A percentile compares a stretch with the other conserved stretches of the same genome.
Conservation (phyloP, 305 asterid genomes). For the Ajuga reptans region DNA sequence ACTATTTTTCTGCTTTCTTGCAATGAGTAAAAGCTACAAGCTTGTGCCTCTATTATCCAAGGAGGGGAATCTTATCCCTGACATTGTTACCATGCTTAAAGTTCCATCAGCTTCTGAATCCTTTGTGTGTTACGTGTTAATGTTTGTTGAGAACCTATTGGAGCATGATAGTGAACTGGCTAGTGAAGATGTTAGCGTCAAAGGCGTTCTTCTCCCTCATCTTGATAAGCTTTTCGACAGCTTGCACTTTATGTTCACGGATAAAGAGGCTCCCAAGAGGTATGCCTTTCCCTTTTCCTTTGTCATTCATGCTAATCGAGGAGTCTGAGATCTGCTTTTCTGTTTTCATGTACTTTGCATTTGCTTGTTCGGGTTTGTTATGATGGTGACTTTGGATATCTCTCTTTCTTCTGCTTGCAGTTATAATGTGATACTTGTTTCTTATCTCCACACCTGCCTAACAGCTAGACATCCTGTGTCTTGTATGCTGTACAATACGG, state of each 20-base stretch:
- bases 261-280: conserved; percentile 50
- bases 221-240: conserved; percentile 58
- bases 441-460: background rate
- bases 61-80: conserved; percentile 73
- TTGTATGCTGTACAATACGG: too few species aligned
- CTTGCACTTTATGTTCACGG: conserved; percentile 52
- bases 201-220: conserved; percentile 57
- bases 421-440: background rate
- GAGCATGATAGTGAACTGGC: conserved; percentile 63
- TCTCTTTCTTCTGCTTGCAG: background rate
- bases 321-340: background rate
- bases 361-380: background rate
- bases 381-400: background rate
- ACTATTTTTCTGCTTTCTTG: conserved; percentile 81
- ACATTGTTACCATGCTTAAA: conserved; percentile 67
- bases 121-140: conserved; percentile 53
- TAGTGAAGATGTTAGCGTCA: conserved; percentile 37
- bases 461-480: too few species aligned
- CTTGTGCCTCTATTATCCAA: conserved; percentile 54
- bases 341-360: background rate
- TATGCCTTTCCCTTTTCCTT: conserved; percentile 23
- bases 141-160: conserved; percentile 74
- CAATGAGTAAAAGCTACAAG: conserved; percentile 81
- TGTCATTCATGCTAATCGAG: background rate
- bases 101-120: conserved; percentile 70